Conservation (phyloP, 352 stramenopile species). For the Phytophthora sp. region DNA sequence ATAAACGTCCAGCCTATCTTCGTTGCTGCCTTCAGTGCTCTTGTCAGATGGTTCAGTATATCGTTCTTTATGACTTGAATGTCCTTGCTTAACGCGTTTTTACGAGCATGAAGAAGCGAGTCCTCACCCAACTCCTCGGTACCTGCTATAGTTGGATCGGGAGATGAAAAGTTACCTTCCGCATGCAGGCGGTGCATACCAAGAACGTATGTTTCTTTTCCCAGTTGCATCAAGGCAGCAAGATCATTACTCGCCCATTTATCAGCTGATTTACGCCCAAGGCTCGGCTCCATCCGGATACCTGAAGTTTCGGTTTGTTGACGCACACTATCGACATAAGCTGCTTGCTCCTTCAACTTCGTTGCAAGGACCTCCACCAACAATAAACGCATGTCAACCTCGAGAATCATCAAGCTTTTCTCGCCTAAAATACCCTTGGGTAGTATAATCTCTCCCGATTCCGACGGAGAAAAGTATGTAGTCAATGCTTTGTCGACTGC, state of each 20-base stretch:
- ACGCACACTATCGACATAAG: slow-evolving; percentile 13
- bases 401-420: slow-evolving; percentile 58
- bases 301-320: slow-evolving; percentile 5
- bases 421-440: slow-evolving; percentile 33
- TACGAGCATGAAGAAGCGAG: not conserved
- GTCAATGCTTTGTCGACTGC: slow-evolving; percentile 39
- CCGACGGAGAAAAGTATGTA: slow-evolving; percentile 40
- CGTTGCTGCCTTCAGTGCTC: slow-evolving; percentile 38
- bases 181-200: slow-evolving; percentile 33
- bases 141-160: not conserved
- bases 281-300: not conserved
- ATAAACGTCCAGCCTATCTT: slow-evolving; percentile 66
- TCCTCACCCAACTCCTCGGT: slow-evolving; percentile 12
- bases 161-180: not conserved
- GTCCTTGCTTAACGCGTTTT: slow-evolving; percentile 12
- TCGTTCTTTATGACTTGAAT: slow-evolving; percentile 53
- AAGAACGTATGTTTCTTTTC: slow-evolving; percentile 38
- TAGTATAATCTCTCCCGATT: slow-evolving; percentile 8
- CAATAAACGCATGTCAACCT: slow-evolving; percentile 58
- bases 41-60: slow-evolving; percentile 46
- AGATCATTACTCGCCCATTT: slow-evolving; percentile 24
- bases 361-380: slow-evolving; percentile 55
- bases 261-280: not conserved
- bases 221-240: slow-evolving; percentile 19
- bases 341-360: slow-evolving; percentile 39